phyloP scores from a whole-genome alignment of 805 yeast species.

The Cyberlindnera japonica region DNA sequence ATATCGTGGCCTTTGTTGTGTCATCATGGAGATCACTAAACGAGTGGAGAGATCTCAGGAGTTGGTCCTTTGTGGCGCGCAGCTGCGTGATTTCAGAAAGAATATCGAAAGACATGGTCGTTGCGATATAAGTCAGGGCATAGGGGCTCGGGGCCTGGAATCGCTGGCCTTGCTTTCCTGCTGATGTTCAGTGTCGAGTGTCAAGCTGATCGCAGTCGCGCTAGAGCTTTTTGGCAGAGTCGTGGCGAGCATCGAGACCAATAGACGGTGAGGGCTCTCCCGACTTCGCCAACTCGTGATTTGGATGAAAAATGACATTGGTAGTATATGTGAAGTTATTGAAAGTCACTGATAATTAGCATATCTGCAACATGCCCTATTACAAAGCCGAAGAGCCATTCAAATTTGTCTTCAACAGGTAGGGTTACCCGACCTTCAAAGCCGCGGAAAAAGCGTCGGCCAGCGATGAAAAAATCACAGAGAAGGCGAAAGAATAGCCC shows the following conservation, averaged over 20 bases:
- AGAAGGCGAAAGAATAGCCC: too few relatives aligned
- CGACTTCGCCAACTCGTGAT: too few relatives aligned
- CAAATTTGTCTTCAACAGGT: background rate
- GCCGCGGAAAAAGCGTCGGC: constrained; percentile 14
- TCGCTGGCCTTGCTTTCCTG: too few relatives aligned
- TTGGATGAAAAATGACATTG: too few relatives aligned
- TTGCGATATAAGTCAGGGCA: background rate
- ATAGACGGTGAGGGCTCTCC: too few relatives aligned
- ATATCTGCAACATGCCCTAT: too few relatives aligned
- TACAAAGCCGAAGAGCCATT: too few relatives aligned
- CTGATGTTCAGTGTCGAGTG: background rate
- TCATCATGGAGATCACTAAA: constrained; percentile 15
- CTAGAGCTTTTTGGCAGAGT: too few relatives aligned
- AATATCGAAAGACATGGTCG: constrained; percentile 1
- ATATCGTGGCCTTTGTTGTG: constrained; percentile 14
- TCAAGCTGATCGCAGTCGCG: background rate
- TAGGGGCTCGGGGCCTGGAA: background rate
- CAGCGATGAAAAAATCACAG: constrained; percentile 12
- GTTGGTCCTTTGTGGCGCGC: constrained; percentile 5
- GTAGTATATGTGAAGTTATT: too few relatives aligned
- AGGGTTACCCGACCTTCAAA: constrained; percentile 4
- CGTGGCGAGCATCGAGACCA: too few relatives aligned
- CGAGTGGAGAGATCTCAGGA: constrained; percentile 11
- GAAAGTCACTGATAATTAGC: too few relatives aligned
- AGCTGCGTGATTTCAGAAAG: constrained; percentile 8